Evolutionary conservation across 2,329 filamentous ascomycete species (phyloP).

Genomic region (Diaporthe caulivora): DNA sequence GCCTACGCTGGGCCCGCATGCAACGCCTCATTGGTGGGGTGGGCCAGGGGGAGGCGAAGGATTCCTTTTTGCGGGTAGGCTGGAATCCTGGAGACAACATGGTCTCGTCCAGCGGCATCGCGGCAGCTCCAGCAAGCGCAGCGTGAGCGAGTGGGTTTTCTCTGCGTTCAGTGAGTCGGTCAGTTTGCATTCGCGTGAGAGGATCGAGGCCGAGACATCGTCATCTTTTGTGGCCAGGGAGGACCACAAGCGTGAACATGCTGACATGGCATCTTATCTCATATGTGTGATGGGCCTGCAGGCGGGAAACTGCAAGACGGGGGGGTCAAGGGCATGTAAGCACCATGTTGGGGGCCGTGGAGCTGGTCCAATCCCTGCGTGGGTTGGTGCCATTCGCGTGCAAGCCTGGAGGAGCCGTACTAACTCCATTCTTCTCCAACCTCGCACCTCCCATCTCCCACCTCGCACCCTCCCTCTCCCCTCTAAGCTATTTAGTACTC

Average conservation of each 20-base stretch:
- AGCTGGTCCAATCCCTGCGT: background rate
- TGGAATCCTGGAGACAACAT: slow-evolving; percentile 28
- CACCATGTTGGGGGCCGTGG: slow-evolving; percentile 25
- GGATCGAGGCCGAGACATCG: slow-evolving; percentile 29
- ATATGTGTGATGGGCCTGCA: slow-evolving; percentile 10
- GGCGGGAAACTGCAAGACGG: slow-evolving; percentile 13
- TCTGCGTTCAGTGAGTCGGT: background rate
- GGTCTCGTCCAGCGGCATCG: slow-evolving; percentile 28
- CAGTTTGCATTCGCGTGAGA: background rate
- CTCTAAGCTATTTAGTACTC: no score
- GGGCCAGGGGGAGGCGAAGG: slow-evolving; percentile 32
- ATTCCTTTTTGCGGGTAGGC: slow-evolving; percentile 32
- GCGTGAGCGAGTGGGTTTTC: background rate
- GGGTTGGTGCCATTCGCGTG: background rate
- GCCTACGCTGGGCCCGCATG: slow-evolving; percentile 31
- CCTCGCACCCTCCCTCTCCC: no score
- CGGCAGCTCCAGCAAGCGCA: background rate
- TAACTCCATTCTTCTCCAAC: no score
- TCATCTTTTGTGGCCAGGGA: slow-evolving; percentile 18
- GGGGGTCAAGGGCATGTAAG: slow-evolving; percentile 6
- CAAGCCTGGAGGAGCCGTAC: background rate
- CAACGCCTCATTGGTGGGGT: slow-evolving; percentile 35
- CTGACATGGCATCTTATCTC: background rate
- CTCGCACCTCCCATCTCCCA: no score
- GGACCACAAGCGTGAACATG: background rate